Evolutionary conservation across 139 green algal genomes (phyloP), one percentile per base, ranked within the genome.

Genomic region (Chlamydomonas sphaeroides): DNA sequence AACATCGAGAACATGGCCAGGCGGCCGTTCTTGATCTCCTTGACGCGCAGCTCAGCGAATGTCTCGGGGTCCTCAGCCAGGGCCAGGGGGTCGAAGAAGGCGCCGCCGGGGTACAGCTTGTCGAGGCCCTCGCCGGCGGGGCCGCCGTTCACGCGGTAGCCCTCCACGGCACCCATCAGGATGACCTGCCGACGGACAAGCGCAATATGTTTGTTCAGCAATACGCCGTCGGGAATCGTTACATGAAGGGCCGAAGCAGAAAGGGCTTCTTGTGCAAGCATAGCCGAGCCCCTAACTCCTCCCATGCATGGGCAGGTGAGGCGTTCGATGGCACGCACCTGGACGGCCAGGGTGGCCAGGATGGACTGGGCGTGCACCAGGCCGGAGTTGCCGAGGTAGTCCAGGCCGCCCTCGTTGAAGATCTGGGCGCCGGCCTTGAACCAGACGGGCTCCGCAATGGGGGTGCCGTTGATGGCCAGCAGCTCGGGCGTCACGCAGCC

Each of bases 291-390:
- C n/a, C n/a, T n/a, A n/a, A n/a, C n/a, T n/a, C n/a, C n/a, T n/a
- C n/a, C n/a, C n/a, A n/a, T n/a, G n/a, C n/a, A n/a, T n/a, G n/a
- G n/a, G n/a, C n/a, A n/a, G n/a, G n/a, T n/a, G n/a, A n/a, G n/a
- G n/a, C n/a, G n/a, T n/a, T n/a, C n/a, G n/a, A n/a, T n/a, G n/a
- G n/a, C n/a, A 36, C 49, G 1, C 53, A 84, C 96, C 95, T 99
- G 96, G 88, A 79, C 82, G 63, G 88, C 94, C 62, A 98, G 89
- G 82, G 94, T 98, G 80, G 94, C 96, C 33, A 99, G 79, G 86
- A 98, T 98, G 90, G 85, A 94, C 94, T 99, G 94, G 39, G 97
- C 97, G 87, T 99, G 97, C 83, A 99, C 91, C 74, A 99, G 91
- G 85, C 69, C 88, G 66, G 92, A 80, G 95, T 98, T 98, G 92